Evolutionary conservation across 306 rosid genomes (phyloP).

Genomic region (Cicer pinnatifidum): DNA sequence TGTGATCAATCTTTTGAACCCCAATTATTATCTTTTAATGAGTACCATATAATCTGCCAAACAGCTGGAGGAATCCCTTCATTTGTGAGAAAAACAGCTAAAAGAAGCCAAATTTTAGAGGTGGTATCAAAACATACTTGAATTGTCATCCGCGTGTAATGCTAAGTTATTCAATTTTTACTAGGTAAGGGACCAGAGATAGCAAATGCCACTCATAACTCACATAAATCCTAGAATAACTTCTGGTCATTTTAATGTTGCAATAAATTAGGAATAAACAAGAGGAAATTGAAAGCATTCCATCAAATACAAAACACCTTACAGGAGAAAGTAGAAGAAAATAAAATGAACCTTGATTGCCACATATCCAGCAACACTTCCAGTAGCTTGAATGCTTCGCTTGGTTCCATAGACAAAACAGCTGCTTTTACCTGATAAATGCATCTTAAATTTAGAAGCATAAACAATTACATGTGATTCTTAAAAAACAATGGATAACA

Average conservation of each 20-base stretch:
- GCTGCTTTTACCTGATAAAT: slow-evolving; percentile 62
- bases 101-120: slow-evolving; percentile 19
- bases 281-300: slow-evolving; percentile 30
- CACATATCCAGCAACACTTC: slow-evolving; percentile 64
- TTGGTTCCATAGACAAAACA: slow-evolving; percentile 63
- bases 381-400: slow-evolving; percentile 67
- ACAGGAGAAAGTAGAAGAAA: slow-evolving; percentile 39
- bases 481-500: slow-evolving; percentile 12
- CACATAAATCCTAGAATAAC: slow-evolving; percentile 36
- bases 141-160: slow-evolving; percentile 12
- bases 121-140: not conserved
- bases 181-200: slow-evolving; percentile 10
- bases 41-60: not conserved
- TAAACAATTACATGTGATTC: slow-evolving; percentile 37
- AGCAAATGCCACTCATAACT: slow-evolving; percentile 22
- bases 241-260: slow-evolving; percentile 13
- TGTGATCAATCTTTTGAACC: not conserved
- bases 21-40: not conserved
- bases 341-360: slow-evolving; percentile 74
- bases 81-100: not conserved
- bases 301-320: slow-evolving; percentile 25
- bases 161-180: slow-evolving; percentile 35
- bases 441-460: slow-evolving; percentile 41
- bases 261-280: slow-evolving; percentile 13
- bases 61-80: not conserved